Percentiles rank a stretch among this genome's conserved stretches.
Conservation (phyloP, 345 rosid genomes). For the Acer yangbiense region DNA sequence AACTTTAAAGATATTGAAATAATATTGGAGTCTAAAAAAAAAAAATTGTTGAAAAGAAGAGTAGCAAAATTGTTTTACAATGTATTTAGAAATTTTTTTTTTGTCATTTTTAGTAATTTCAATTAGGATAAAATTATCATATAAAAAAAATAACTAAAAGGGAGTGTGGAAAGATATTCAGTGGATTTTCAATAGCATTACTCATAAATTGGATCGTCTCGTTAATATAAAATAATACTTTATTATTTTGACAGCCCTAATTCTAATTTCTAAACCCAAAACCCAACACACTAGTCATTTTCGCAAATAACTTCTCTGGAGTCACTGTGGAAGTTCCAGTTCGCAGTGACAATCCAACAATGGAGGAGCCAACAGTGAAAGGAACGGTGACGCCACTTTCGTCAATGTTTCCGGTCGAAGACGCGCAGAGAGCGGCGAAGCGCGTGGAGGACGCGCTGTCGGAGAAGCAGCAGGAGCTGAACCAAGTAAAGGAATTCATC, state of each 20-base stretch:
- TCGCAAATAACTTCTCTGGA: not conserved
- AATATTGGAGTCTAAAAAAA: too few species aligned
- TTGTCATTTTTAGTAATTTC: too few species aligned
- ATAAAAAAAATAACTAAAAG: too few species aligned
- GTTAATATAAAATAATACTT: too few species aligned
- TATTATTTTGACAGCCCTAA: not conserved
- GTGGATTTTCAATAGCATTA: too few species aligned
- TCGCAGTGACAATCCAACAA: not conserved
- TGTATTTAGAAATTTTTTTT: too few species aligned
- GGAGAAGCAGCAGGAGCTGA: constrained; percentile 62
- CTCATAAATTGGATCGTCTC: too few species aligned
- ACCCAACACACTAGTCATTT: not conserved
- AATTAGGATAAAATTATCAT: too few species aligned
- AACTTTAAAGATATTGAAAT: too few species aligned
- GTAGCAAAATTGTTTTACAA: too few species aligned
- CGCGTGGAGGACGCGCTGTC: constrained; percentile 63
- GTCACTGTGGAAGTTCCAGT: not conserved
- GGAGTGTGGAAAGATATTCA: too few species aligned
- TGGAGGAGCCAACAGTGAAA: constrained; percentile 36
- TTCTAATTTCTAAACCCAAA: not conserved
- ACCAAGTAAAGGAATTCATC: constrained; percentile 50
- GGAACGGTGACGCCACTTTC: constrained; percentile 74
- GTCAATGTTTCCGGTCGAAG: constrained; percentile 63
- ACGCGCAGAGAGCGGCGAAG: constrained; percentile 65
- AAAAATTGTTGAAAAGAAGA: too few species aligned